A percentile compares a stretch with the other conserved stretches of the same genome.
These are phyloP conservation scores for Kurtzmaniella fragi DNA, from an alignment of 805 yeast species.

Conservation along the genomic window DNA sequence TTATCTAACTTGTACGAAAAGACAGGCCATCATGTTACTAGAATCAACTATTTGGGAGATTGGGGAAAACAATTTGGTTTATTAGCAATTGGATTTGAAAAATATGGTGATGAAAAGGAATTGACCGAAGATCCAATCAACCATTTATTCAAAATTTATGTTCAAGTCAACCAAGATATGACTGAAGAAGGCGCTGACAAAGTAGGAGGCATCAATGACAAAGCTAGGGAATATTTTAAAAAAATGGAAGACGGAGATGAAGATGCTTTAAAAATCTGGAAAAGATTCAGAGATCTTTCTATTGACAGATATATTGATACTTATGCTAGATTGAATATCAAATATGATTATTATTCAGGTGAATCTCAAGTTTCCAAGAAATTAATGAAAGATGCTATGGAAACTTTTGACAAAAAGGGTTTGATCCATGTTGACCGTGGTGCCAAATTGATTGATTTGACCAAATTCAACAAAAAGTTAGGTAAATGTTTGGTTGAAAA, in stretches of 20 bases:
- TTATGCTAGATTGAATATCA: slow-evolving; percentile 86
- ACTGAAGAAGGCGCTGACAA: slow-evolving; percentile 53
- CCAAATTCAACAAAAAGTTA: slow-evolving; percentile 79
- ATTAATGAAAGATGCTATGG: slow-evolving; percentile 60
- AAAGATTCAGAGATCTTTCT: slow-evolving; percentile 82
- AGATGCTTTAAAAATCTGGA: slow-evolving; percentile 74
- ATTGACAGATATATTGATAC: slow-evolving; percentile 82
- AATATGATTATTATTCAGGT: slow-evolving; percentile 87
- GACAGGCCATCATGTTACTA: slow-evolving; percentile 85
- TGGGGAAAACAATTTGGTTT: slow-evolving; percentile 99
- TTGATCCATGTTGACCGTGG: slow-evolving; percentile 85
- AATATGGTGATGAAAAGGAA: slow-evolving; percentile 75
- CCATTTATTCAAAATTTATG: slow-evolving; percentile 93
- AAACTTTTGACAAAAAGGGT: slow-evolving; percentile 58
- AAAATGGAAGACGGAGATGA: slow-evolving; percentile 92
- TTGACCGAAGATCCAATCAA: slow-evolving; percentile 79
- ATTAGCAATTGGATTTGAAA: slow-evolving; percentile 86
- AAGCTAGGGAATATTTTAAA: slow-evolving; percentile 84
- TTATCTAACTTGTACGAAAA: slow-evolving; percentile 83
- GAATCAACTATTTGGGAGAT: slow-evolving; percentile 95
- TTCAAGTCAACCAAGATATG: slow-evolving; percentile 75
- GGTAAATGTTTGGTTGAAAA: slow-evolving; percentile 92
- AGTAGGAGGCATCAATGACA: slow-evolving; percentile 54
- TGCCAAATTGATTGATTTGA: slow-evolving; percentile 81
- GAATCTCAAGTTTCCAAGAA: slow-evolving; percentile 88